Base-by-base conservation (phyloP, 2,329 filamentous ascomycete species). In the Pochonia chlamydosporia region DNA sequence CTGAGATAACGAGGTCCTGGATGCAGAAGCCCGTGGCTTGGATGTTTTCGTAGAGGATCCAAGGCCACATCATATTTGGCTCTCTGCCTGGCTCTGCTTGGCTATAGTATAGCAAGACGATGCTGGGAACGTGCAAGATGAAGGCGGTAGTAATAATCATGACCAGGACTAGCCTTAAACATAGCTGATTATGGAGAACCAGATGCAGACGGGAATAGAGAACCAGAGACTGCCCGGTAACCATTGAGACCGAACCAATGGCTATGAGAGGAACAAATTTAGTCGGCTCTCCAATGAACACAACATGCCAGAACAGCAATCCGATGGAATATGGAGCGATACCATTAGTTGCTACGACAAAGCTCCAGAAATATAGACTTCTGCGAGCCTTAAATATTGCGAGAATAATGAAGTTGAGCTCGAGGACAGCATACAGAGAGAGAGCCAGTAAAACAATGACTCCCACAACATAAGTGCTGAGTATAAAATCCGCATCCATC, bases 151-250 rank as follows among this genome's bases (percentile, higher is more conserved):
- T 58, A 45, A 81, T 69, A 47, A 85, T 82, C 72, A 83, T 79
- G 50, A 55, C 66, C 2, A 81, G 66, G 0, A 79, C 72, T 7
- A 68, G 66, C 3, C 68, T 69, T 1, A 82, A 65, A 8, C 73
- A 60, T 2, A 62, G 61, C 4, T 69, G 44, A 67, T 78, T 74
- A 16, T 70, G 70, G 3, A 79, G 64, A 13, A 84, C 70, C 3
- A 84, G 67, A 55, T 83, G 78, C 1, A 84, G 69, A 3, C 81
- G 73, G 2, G 79, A 83, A 63, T 79, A 84, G 2, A 84, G 65
- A 1, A 84, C 79, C 7, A 82, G 54, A 0, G 74, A 74, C 56
- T 82, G 78, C 0, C 79, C 80, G 3, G 78, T 80, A 1, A 83
- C 72, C 75, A 83, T 80, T 3, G 48, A 52, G 4, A 57, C 52